Evolutionary conservation across 2,329 filamentous ascomycete species (phyloP), one percentile per base, ranked within the genome.

Genomic region (Thielaviopsis punctulata): DNA sequence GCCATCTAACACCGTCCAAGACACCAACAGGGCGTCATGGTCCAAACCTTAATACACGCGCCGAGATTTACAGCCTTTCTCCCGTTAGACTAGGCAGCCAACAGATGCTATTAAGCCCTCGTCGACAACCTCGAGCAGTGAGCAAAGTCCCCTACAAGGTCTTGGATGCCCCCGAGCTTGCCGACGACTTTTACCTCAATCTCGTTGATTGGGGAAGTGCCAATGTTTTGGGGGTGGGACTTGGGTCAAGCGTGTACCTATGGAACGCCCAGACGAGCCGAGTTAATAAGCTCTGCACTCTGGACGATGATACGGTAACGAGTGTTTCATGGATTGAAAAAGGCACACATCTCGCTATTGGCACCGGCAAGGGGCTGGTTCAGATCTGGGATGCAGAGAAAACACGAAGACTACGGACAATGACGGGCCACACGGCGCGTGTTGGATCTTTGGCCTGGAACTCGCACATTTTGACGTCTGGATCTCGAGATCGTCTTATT

Each of bases 261-360:
- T 98, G 92, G 92, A 95, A 95, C 64, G 92, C 89, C 4, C 80
- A 87, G 59, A 84, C 84, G 7, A 92, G 90, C 57, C 79, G 85
- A 57, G 92, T 98, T 2, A 94, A 88, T 56, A 95, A 93, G 66
- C 75, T 98, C 9, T 96, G 92, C 66, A 90, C 93, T 45, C 71
- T 96, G 12, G 82, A 86, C 58, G 89, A 95, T 60, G 92, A 98
- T 63, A 89, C 82, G 0, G 90, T 98, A 1, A 98, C 92, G 2
- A 95, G 89, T 60, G 92, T 98, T 10, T 93, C 84, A 53, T 98
- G 92, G 92, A 98, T 98, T 60, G 92, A 98, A 67, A 82, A 92
- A 69, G 92, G 92, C 36, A 95, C 90, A 0, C 92, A 98, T 66
- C 77, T 98, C 52, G 86, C 92, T 3, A 93, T 98, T 59, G 92